Conservation (phyloP, 805 yeast species). For the Candida multigemmis region DNA sequence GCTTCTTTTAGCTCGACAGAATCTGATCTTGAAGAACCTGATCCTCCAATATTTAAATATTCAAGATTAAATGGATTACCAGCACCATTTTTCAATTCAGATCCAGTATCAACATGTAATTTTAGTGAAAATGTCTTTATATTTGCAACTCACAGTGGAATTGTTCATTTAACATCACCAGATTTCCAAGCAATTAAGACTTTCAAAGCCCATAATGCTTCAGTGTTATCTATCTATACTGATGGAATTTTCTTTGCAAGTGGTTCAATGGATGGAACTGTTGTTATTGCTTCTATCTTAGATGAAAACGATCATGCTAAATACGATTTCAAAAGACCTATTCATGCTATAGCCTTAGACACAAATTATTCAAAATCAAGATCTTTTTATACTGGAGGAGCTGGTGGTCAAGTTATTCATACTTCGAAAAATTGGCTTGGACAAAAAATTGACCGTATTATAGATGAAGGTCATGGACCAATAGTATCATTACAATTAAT, state of each 20-base stretch:
- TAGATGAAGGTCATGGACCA: conserved; percentile 60
- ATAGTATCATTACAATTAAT: conserved; percentile 58
- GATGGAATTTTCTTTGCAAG: conserved; percentile 75
- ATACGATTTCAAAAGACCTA: conserved; percentile 78
- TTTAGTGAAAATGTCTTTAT: conserved; percentile 54
- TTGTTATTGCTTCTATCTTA: conserved; percentile 63
- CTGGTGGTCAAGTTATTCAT: conserved; percentile 69
- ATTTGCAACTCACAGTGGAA: conserved; percentile 87
- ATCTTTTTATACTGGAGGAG: conserved; percentile 81
- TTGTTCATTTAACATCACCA: conserved; percentile 57
- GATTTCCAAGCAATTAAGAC: conserved; percentile 59
- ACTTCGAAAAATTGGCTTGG: conserved; percentile 86
- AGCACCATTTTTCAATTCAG: conserved; percentile 57
- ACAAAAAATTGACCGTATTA: conserved; percentile 55
- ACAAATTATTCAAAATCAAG: conserved; percentile 53
- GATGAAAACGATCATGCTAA: conserved; percentile 61
- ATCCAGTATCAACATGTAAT: conserved; percentile 66
- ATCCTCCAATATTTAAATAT: conserved; percentile 70
- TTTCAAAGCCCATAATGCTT: conserved; percentile 77
- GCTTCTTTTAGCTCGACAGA: conserved; percentile 1
- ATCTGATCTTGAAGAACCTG: conserved; percentile 35
- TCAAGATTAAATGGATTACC: conserved; percentile 64
- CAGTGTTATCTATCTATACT: conserved; percentile 62
- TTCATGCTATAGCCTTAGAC: conserved; percentile 79
- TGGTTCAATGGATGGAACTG: conserved; percentile 91